Conservation (phyloP, 208 protist genomes). For the Angomonas desouzai region DNA sequence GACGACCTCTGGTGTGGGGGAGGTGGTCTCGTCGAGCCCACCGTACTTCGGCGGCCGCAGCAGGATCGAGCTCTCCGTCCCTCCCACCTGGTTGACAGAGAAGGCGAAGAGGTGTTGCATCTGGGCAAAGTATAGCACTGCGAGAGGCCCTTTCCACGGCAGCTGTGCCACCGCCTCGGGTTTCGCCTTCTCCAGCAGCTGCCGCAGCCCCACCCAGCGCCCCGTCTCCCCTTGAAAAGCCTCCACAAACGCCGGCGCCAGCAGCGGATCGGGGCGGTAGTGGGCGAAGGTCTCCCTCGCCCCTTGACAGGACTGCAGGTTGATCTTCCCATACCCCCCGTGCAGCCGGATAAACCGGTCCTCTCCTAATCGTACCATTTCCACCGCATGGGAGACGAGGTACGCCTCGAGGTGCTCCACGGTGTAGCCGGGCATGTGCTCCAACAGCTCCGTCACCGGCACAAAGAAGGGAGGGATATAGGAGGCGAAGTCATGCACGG, state of each 20-base stretch:
- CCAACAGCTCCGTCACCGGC: conserved; percentile 56
- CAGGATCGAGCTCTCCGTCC: conserved; percentile 42
- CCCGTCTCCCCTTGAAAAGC: conserved; percentile 59
- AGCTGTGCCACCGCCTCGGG: conserved; percentile 40
- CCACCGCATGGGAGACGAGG: conserved; percentile 51
- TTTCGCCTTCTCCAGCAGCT: conserved; percentile 59
- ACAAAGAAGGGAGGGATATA: conserved; percentile 89
- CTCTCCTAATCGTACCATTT: conserved; percentile 61
- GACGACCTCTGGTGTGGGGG: conserved; percentile 65
- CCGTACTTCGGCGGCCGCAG: conserved; percentile 56
- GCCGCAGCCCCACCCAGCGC: conserved; percentile 75
- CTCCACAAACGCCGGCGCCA: conserved; percentile 36
- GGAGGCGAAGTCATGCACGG: conserved; percentile 62
- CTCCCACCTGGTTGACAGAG: conserved; percentile 39
- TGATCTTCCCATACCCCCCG: conserved; percentile 65
- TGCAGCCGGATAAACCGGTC: conserved; percentile 67
- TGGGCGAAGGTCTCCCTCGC: conserved; percentile 44
- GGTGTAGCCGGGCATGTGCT: conserved; percentile 83
- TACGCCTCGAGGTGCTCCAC: conserved; percentile 76
- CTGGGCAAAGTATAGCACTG: conserved; percentile 87
- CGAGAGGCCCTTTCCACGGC: conserved; percentile 51
- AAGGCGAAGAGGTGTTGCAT: conserved; percentile 90
- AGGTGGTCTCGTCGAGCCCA: conserved; percentile 57
- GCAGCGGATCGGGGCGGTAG: conserved; percentile 43
- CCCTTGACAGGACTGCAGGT: conserved; percentile 49